Percentiles rank a stretch among this genome's conserved stretches.
These are phyloP conservation scores for Ceratocystis ficicola DNA, from an alignment of 2,329 filamentous ascomycete genomes.

Conservation along the genomic window DNA sequence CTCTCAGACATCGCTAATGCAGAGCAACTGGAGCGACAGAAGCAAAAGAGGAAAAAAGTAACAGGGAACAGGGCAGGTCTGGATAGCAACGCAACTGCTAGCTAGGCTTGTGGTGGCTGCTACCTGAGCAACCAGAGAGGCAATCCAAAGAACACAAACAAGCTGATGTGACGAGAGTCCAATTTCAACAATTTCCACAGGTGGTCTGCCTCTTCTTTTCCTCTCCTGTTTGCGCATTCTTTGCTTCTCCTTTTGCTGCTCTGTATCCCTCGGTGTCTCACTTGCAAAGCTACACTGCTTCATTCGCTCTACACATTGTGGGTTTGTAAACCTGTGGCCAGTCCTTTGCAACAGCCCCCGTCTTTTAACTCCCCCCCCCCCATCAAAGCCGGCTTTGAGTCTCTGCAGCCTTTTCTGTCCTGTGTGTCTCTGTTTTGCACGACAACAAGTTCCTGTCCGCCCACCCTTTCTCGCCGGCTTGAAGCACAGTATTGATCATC, in stretches of 20 bases:
- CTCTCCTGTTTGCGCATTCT: neutral
- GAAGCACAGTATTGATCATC: neutral
- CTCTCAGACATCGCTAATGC: no score
- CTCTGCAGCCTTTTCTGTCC: neutral
- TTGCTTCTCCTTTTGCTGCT: neutral
- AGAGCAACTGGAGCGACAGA: no score
- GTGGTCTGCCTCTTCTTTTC: neutral
- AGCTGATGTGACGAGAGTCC: neutral
- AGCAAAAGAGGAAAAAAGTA: neutral
- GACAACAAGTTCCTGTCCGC: neutral
- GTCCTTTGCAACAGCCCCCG: neutral
- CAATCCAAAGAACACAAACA: slow-evolving; percentile 5
- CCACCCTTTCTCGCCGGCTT: neutral
- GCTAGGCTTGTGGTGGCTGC: slow-evolving; percentile 4
- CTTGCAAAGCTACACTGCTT: neutral
- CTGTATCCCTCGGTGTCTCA: slow-evolving; percentile 6
- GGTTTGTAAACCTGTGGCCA: neutral
- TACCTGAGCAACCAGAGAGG: slow-evolving; percentile 9
- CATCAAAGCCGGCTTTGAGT: neutral
- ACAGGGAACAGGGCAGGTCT: slow-evolving; percentile 5
- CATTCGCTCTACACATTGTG: neutral
- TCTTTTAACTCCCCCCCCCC: neutral
- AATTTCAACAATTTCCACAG: neutral
- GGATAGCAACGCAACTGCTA: neutral
- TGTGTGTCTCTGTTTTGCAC: neutral